These are phyloP conservation scores for Claviceps pazoutovae DNA, from an alignment of 2,329 filamentous ascomycete species.

Conservation along the genomic window DNA sequence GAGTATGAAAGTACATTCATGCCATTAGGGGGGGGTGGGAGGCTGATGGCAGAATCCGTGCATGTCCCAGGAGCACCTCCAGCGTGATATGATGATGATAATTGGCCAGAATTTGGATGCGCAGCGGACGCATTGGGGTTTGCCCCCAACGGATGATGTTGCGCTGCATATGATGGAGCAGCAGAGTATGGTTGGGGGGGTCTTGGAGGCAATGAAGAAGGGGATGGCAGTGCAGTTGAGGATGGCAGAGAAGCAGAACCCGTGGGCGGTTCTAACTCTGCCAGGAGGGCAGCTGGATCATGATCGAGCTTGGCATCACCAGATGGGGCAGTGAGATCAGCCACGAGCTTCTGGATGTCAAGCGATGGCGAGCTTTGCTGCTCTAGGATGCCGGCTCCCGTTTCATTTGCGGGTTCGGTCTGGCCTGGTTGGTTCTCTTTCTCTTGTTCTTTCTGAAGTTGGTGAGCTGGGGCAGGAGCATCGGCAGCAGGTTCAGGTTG, in stretches of 20 bases:
- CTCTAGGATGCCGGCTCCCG: slow-evolving; percentile 15
- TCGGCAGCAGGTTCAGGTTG: slow-evolving; percentile 8
- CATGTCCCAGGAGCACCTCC: slow-evolving; percentile 19
- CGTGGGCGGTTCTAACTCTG: slow-evolving; percentile 14
- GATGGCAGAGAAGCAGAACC: slow-evolving; percentile 17
- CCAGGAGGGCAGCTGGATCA: slow-evolving; percentile 15
- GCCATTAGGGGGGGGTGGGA: slow-evolving; percentile 17
- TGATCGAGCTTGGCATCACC: slow-evolving; percentile 17
- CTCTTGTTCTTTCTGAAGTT: slow-evolving; percentile 10
- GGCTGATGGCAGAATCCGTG: slow-evolving; percentile 18
- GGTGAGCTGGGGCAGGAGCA: slow-evolving; percentile 13
- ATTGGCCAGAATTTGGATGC: slow-evolving; percentile 19
- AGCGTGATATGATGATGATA: slow-evolving; percentile 21
- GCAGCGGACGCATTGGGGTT: slow-evolving; percentile 17
- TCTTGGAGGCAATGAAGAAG: slow-evolving; percentile 33
- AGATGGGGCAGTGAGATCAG: slow-evolving; percentile 25
- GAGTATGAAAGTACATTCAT: slow-evolving; percentile 16
- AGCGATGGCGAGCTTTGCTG: slow-evolving; percentile 16
- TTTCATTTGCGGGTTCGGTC: slow-evolving; percentile 15
- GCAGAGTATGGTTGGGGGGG: slow-evolving; percentile 27
- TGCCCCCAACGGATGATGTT: slow-evolving; percentile 20
- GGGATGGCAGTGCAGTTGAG: slow-evolving; percentile 20
- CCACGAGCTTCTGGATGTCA: slow-evolving; percentile 28
- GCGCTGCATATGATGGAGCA: slow-evolving; percentile 23
- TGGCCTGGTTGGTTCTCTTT: slow-evolving; percentile 8